These are phyloP conservation scores for Ligustrum vulgare DNA, from an alignment of 257 asterid species.

Conservation along the genomic window DNA sequence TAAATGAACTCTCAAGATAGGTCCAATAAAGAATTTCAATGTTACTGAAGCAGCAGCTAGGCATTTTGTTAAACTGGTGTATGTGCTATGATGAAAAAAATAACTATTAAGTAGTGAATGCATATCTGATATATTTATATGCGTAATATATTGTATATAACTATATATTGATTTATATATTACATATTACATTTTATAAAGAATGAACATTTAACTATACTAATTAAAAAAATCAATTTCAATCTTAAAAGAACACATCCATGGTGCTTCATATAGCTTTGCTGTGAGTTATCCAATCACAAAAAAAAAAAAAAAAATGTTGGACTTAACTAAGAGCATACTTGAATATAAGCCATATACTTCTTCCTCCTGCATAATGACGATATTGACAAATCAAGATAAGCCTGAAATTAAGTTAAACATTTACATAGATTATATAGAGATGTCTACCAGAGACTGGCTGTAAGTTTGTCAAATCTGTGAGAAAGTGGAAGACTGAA, in stretches of 20 bases:
- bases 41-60: background rate
- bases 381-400: conserved; percentile 12
- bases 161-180: background rate
- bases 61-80: background rate
- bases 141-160: background rate
- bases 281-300: background rate
- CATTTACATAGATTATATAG: conserved; percentile 17
- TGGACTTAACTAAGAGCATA: background rate
- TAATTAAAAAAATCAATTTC: background rate
- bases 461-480: conserved; percentile 39
- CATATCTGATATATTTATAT: background rate
- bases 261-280: background rate
- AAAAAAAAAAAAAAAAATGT: background rate
- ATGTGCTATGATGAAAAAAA: background rate
- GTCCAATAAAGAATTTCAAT: background rate
- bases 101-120: background rate
- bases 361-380: conserved; percentile 6
- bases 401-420: conserved; percentile 7
- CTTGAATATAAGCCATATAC: background rate
- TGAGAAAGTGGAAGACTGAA: conserved; percentile 39
- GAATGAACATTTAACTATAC: background rate
- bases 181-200: background rate
- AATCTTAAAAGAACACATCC: background rate
- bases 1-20: background rate
- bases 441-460: conserved; percentile 44